Conservation (phyloP, 164 flowering plant genomes). For the Berberis vulgaris region DNA sequence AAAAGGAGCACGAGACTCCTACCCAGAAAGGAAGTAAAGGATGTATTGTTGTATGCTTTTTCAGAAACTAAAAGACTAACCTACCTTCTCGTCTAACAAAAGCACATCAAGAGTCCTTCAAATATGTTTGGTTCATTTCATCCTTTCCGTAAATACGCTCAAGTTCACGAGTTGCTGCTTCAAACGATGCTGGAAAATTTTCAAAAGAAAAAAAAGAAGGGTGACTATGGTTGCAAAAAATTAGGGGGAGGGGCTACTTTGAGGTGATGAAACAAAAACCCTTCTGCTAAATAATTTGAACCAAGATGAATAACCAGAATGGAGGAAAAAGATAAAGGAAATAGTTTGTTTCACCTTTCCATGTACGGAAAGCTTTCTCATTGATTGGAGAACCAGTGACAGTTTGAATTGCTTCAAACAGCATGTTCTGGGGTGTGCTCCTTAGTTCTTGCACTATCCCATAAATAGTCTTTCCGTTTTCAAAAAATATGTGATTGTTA, state of each 20-base stretch:
- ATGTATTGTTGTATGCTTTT: slow-evolving; percentile 3
- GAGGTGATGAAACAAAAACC: too few species aligned
- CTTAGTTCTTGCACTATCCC: slow-evolving; percentile 69
- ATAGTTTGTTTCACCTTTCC: slow-evolving; percentile 50
- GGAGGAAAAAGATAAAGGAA: background rate
- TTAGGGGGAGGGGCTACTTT: background rate
- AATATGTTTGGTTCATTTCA: slow-evolving; percentile 19
- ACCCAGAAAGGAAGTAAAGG: background rate
- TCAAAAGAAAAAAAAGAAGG: background rate
- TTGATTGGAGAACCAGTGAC: slow-evolving; percentile 36
- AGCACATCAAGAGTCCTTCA: slow-evolving; percentile 1
- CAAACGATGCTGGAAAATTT: slow-evolving; percentile 46
- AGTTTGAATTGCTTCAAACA: slow-evolving; percentile 47
- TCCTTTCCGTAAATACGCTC: slow-evolving; percentile 50
- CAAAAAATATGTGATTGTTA: slow-evolving; percentile 33
- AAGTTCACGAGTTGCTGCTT: slow-evolving; percentile 52
- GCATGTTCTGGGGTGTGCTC: slow-evolving; percentile 53
- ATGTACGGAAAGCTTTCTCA: slow-evolving; percentile 50
- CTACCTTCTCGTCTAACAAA: slow-evolving; percentile 7
- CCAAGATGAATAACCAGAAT: background rate
- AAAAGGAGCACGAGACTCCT: background rate
- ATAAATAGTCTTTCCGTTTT: slow-evolving; percentile 74
- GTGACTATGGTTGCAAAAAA: background rate
- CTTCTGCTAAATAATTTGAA: too few species aligned
- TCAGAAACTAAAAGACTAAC: slow-evolving; percentile 14